Conservation (phyloP, 805 yeast species). For the Tetrapisispora arboricola region DNA sequence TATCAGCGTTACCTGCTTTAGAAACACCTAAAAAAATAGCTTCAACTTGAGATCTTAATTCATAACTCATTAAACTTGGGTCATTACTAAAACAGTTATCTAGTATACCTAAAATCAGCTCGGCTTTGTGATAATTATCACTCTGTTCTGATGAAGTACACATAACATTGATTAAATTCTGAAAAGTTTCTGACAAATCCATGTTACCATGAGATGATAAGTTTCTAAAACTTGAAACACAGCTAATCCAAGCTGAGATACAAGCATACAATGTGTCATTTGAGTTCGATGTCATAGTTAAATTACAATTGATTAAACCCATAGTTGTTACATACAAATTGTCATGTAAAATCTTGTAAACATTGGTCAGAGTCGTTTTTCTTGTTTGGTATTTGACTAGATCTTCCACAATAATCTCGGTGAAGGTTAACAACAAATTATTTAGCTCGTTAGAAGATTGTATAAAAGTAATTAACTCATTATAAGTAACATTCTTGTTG, state of each 20-base stretch:
- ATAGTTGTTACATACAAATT: conserved; percentile 25
- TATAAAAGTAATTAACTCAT: conserved; percentile 17
- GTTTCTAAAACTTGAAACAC: conserved; percentile 23
- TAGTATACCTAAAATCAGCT: conserved; percentile 19
- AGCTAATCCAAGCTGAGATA: conserved; percentile 25
- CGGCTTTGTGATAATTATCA: conserved; percentile 19
- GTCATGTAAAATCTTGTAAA: conserved; percentile 26
- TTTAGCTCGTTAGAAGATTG: conserved; percentile 15
- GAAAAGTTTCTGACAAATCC: conserved; percentile 25
- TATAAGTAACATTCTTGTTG: conserved; percentile 15
- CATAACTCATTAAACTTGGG: conserved; percentile 23
- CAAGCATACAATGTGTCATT: conserved; percentile 19
- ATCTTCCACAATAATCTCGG: conserved; percentile 28
- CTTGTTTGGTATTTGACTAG: conserved; percentile 23
- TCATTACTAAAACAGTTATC: conserved; percentile 23
- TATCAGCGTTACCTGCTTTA: conserved; percentile 13
- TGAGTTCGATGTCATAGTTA: conserved; percentile 5
- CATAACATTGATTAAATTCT: conserved; percentile 23
- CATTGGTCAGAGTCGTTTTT: conserved; percentile 19
- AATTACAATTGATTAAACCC: conserved; percentile 23
- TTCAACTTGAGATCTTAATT: conserved; percentile 23
- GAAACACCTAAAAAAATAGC: conserved; percentile 25
- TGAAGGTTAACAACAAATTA: conserved; percentile 19
- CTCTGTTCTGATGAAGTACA: conserved; percentile 18
- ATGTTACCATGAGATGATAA: conserved; percentile 19